Percentiles rank a stretch among this genome's conserved stretches.
Conservation (phyloP, 306 rosid genomes). For the Begonia masoniana region DNA sequence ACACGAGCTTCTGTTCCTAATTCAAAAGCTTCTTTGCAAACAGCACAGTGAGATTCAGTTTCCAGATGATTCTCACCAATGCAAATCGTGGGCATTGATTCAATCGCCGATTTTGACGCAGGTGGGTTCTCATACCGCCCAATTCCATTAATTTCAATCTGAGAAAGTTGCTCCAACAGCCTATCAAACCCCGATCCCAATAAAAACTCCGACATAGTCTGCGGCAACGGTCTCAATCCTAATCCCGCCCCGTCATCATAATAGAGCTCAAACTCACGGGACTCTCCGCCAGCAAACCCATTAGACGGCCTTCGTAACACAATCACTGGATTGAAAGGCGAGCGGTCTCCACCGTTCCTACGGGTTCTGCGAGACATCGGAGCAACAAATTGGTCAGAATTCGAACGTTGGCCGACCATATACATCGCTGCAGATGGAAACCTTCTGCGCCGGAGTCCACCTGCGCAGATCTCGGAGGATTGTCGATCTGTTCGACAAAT, state of each 20-base stretch:
- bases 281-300: background rate
- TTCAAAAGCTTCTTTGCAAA: conserved; percentile 12
- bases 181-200: conserved; percentile 12
- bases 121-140: conserved; percentile 7
- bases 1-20: conserved; percentile 6
- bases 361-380: background rate
- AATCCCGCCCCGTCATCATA: background rate
- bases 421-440: background rate
- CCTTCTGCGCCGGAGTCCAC: background rate
- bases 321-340: conserved; percentile 2
- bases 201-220: conserved; percentile 5
- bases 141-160: background rate
- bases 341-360: conserved; percentile 1
- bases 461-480: background rate
- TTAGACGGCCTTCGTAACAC: background rate
- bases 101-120: conserved; percentile 8
- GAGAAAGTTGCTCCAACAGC: conserved; percentile 12
- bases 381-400: background rate
- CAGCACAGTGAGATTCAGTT: conserved; percentile 9
- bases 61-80: conserved; percentile 4
- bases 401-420: background rate
- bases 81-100: conserved; percentile 9
- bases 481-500: conserved; percentile 3
- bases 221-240: conserved; percentile 1
- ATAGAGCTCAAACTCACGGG: background rate